These are phyloP conservation scores for Albifimbria verrucaria DNA, from an alignment of 2,329 filamentous ascomycete species.

Conservation along the genomic window DNA sequence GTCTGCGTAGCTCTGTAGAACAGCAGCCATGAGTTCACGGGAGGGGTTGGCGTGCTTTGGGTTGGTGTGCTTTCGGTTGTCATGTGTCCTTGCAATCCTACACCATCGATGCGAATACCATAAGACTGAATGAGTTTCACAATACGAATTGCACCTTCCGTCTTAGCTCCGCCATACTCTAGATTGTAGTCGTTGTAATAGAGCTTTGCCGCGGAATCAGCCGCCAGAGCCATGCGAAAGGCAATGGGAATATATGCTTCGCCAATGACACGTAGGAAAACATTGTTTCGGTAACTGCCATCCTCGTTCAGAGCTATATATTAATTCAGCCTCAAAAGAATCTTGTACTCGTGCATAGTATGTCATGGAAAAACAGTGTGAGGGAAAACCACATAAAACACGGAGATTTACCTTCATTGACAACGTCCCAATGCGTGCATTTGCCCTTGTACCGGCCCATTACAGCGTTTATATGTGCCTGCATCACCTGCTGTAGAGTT, in stretches of 20 bases:
- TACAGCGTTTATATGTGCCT: constrained; percentile 48
- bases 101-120: constrained; percentile 45
- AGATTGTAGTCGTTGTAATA: constrained; percentile 55
- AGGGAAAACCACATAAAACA: too few relatives aligned
- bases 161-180: constrained; percentile 35
- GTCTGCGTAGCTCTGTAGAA: constrained; percentile 37
- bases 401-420: constrained; percentile 39
- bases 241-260: constrained; percentile 47
- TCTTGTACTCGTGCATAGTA: too few relatives aligned
- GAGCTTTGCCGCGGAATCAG: constrained; percentile 44
- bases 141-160: constrained; percentile 26
- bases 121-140: constrained; percentile 28
- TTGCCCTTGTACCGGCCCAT: constrained; percentile 41
- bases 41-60: constrained; percentile 28
- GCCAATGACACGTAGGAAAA: constrained; percentile 48
- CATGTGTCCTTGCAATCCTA: constrained; percentile 50
- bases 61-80: constrained; percentile 32
- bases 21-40: constrained; percentile 21
- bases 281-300: constrained; percentile 39
- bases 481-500: constrained; percentile 47
- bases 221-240: constrained; percentile 44
- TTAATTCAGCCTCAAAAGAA: not conserved
- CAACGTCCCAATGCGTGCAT: constrained; percentile 51
- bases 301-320: constrained; percentile 41
- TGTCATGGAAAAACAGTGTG: too few relatives aligned